Evolutionary conservation across 768 basidiomycete species (phyloP).

Genomic region (Suillus clintonianus): DNA sequence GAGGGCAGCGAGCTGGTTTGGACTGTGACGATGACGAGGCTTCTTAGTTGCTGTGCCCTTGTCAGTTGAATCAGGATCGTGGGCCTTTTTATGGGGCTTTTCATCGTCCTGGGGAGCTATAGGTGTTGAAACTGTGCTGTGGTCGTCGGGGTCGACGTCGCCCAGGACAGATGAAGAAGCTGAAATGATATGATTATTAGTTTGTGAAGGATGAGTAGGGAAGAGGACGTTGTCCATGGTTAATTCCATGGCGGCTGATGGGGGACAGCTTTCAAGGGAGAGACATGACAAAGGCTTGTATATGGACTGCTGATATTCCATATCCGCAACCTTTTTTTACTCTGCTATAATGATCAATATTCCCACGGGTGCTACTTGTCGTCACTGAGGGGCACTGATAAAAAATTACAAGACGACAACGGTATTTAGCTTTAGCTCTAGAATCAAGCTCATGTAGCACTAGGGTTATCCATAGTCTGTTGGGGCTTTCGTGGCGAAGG

Average conservation of each 20-base stretch:
- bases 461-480: too few species aligned
- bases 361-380: conserved; percentile 29
- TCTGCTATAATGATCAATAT: conserved; percentile 29
- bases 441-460: too few species aligned
- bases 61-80: conserved; percentile 24
- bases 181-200: conserved; percentile 9
- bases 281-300: conserved; percentile 41
- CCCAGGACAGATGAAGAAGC: conserved; percentile 10
- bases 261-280: conserved; percentile 31
- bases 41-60: conserved; percentile 51
- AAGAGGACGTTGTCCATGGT: conserved; percentile 27
- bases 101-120: conserved; percentile 23
- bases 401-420: not conserved
- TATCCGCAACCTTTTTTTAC: conserved; percentile 39
- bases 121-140: not conserved
- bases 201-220: conserved; percentile 14
- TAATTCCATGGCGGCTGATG: conserved; percentile 26
- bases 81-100: conserved; percentile 24
- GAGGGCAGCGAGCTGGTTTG: conserved; percentile 70
- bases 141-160: not conserved
- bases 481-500: not conserved
- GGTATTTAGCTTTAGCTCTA: too few species aligned
- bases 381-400: conserved; percentile 10
- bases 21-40: conserved; percentile 75
- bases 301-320: conserved; percentile 41